Conservation (phyloP, 805 yeast species). For the Saccharomyces kudriavzevii region DNA sequence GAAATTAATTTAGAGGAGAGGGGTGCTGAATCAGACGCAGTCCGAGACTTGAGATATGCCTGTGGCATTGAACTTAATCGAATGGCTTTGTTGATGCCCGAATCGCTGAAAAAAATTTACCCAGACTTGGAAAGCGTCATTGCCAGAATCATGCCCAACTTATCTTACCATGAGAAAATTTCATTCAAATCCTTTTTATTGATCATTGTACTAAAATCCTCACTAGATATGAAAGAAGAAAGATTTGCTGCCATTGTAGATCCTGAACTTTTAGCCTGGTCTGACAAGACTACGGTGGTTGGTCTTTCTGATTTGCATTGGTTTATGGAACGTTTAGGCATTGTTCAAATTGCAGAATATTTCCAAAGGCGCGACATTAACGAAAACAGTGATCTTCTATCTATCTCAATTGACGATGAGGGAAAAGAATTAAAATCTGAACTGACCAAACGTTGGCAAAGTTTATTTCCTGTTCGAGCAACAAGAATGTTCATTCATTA, state of each 20-base stretch:
- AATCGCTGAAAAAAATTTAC: constrained; percentile 70
- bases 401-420: constrained; percentile 81
- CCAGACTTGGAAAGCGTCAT: constrained; percentile 78
- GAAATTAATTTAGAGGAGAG: constrained; percentile 39
- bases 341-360: constrained; percentile 86
- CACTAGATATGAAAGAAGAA: constrained; percentile 63
- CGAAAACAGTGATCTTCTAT: constrained; percentile 63
- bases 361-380: constrained; percentile 76
- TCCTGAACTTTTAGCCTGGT: constrained; percentile 89
- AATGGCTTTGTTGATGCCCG: constrained; percentile 92
- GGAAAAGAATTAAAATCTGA: constrained; percentile 71
- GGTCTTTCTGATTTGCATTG: constrained; percentile 86
- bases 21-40: constrained; percentile 68
- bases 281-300: constrained; percentile 80
- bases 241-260: constrained; percentile 84
- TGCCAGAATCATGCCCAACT: constrained; percentile 58
- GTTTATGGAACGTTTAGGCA: constrained; percentile 97
- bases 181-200: constrained; percentile 86
- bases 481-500: constrained; percentile 92
- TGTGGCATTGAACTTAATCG: constrained; percentile 94
- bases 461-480: constrained; percentile 90
- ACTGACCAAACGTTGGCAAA: constrained; percentile 85
- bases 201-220: constrained; percentile 83
- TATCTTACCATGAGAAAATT: constrained; percentile 85
- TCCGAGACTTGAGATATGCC: constrained; percentile 80